A percentile compares a stretch with the other conserved stretches of the same genome.
phyloP scores from a whole-genome alignment of 176 grass and related monocot species.

The Lolium multiflorum region DNA sequence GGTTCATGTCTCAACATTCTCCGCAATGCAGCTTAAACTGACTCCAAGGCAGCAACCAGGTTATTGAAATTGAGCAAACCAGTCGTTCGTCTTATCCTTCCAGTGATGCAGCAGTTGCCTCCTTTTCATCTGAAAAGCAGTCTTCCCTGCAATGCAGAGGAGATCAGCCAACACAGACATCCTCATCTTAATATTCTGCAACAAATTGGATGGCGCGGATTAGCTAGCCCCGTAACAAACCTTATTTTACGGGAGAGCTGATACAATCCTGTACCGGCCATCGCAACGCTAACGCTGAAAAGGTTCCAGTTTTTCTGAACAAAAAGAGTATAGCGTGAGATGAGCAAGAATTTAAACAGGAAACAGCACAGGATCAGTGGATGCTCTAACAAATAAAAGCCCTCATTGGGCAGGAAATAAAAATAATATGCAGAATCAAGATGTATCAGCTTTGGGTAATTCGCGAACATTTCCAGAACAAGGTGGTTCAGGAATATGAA shows the following conservation, averaged over 20 bases:
- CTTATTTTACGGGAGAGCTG: slow-evolving; percentile 80
- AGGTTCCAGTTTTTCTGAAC: slow-evolving; percentile 94
- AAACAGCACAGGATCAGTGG: not conserved
- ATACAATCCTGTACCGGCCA: slow-evolving; percentile 61
- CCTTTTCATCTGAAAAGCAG: slow-evolving; percentile 60
- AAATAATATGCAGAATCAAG: not conserved
- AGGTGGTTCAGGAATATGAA: not conserved
- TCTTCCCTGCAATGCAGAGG: slow-evolving; percentile 57
- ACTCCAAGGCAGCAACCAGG: too few species aligned
- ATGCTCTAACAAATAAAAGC: not conserved
- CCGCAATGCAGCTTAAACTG: too few species aligned
- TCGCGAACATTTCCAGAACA: not conserved
- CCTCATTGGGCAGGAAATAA: not conserved
- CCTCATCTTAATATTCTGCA: not conserved
- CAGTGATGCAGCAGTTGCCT: not conserved
- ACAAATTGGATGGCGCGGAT: not conserved
- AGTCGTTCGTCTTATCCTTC: slow-evolving; percentile 34
- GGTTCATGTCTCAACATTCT: too few species aligned
- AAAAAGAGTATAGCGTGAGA: not conserved
- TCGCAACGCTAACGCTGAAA: slow-evolving; percentile 71
- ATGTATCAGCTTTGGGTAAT: not conserved
- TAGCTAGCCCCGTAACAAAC: not conserved
- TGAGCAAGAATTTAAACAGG: not conserved
- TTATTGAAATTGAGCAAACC: too few species aligned
- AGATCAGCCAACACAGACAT: not conserved